phyloP scores from a whole-genome alignment of 2,329 filamentous ascomycete species.

The Westerdykella aurantiaca region DNA sequence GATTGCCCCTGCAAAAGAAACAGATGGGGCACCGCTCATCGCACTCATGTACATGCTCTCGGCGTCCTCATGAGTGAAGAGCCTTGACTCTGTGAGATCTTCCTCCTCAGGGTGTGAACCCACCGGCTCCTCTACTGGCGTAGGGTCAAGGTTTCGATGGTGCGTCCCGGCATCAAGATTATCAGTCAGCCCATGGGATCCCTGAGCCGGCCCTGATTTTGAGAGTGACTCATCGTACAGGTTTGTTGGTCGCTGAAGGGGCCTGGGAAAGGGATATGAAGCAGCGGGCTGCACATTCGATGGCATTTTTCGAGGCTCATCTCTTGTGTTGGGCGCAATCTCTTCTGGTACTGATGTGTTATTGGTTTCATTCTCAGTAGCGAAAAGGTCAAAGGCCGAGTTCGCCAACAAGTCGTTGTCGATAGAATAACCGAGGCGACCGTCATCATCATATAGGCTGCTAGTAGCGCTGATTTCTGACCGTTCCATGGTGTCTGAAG shows the following conservation, averaged over 20 bases:
- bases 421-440: slow-evolving; percentile 29
- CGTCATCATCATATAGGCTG: slow-evolving; percentile 31
- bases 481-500: slow-evolving; percentile 10
- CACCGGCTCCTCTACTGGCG: slow-evolving; percentile 1
- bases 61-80: slow-evolving; percentile 74
- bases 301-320: no score
- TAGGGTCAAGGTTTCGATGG: slow-evolving; percentile 1
- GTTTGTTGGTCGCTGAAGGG: no score
- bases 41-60: slow-evolving; percentile 84
- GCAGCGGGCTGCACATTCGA: no score
- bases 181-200: slow-evolving; percentile 6
- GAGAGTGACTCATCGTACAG: slow-evolving; percentile 4
- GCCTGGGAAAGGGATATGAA: no score
- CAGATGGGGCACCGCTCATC: slow-evolving; percentile 41
- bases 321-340: no score
- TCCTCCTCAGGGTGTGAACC: slow-evolving; percentile 7
- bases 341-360: no score
- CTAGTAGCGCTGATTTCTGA: slow-evolving; percentile 16
- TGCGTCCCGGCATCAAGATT: slow-evolving; percentile 14
- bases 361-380: no score
- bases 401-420: slow-evolving; percentile 24
- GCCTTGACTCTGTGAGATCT: slow-evolving; percentile 49
- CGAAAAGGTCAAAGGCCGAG: no score
- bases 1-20: slow-evolving; percentile 19
- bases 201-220: slow-evolving; percentile 8